These are phyloP conservation scores for Grosmannia huntii DNA, from an alignment of 2,329 filamentous ascomycete species.

Conservation along the genomic window DNA sequence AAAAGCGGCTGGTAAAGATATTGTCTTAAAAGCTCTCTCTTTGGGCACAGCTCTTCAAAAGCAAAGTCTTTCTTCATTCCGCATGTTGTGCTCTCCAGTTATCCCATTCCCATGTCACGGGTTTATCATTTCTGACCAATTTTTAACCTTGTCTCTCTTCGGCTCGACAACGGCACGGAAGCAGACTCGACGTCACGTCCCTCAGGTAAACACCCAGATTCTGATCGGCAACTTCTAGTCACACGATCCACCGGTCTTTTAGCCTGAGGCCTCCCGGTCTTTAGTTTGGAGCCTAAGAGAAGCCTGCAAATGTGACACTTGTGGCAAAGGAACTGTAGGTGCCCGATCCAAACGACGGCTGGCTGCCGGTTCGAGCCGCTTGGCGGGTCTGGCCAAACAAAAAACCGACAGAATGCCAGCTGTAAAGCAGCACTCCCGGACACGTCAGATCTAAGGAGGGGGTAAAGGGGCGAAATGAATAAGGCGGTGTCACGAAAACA, in stretches of 20 bases:
- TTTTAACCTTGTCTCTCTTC: background rate
- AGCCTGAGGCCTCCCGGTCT: background rate
- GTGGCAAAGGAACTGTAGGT: constrained; percentile 3
- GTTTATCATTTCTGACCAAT: background rate
- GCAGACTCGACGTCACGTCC: background rate
- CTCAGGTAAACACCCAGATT: background rate
- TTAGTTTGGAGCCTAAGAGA: background rate
- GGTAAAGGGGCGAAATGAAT: too few species aligned
- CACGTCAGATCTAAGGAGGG: background rate
- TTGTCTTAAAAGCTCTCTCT: too few species aligned
- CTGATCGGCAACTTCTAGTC: background rate
- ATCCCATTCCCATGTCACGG: background rate
- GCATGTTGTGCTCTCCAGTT: background rate
- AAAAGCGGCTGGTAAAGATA: too few species aligned
- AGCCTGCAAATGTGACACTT: background rate
- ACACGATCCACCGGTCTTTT: background rate
- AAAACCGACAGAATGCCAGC: background rate
- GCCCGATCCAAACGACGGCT: constrained; percentile 3
- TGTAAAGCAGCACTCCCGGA: background rate
- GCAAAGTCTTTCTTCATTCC: background rate
- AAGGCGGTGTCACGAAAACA: background rate
- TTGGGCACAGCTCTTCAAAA: background rate
- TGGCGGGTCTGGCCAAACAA: background rate
- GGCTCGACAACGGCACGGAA: background rate
- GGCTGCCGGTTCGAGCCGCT: constrained; percentile 1